phyloP scores from a whole-genome alignment of 2,329 filamentous ascomycete genomes.

The Byssoonygena ceratinophila region DNA sequence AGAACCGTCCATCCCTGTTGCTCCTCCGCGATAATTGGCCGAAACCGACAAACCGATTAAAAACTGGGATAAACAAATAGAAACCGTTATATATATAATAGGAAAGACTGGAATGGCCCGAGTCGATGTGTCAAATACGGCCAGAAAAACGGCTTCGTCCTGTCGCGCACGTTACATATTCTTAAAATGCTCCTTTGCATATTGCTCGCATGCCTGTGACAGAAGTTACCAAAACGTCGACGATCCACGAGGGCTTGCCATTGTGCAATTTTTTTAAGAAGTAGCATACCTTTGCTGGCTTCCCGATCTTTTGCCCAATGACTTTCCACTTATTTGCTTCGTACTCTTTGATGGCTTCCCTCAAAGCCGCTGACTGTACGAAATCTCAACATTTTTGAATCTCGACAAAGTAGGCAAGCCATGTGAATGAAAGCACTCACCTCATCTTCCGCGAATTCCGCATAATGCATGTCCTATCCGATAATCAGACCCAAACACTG shows the following conservation, averaged over 20 bases:
- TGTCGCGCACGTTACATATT: conserved; percentile 24
- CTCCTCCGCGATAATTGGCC: conserved; percentile 12
- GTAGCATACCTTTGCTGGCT: conserved; percentile 73
- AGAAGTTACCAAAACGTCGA: background rate
- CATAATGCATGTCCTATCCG: conserved; percentile 91
- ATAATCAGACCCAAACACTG: background rate
- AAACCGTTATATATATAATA: conserved; percentile 1
- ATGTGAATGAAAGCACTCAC: conserved; percentile 38
- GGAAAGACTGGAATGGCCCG: background rate
- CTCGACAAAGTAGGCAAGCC: conserved; percentile 2
- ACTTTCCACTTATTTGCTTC: conserved; percentile 98
- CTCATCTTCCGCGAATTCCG: conserved; percentile 95
- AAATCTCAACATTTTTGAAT: conserved; percentile 17
- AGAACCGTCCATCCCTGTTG: conserved; percentile 16
- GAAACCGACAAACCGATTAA: background rate
- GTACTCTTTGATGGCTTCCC: conserved; percentile 96
- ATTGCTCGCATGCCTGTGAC: conserved; percentile 69
- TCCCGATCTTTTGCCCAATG: conserved; percentile 92
- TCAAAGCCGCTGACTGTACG: conserved; percentile 43
- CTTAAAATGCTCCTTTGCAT: conserved; percentile 86
- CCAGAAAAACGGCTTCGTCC: conserved; percentile 7
- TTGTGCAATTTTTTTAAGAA: background rate
- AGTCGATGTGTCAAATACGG: background rate
- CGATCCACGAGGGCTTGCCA: no score
- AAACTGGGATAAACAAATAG: background rate